Percentiles rank a stretch among this genome's conserved stretches.
These are phyloP conservation scores for Colletotrichum graminicola DNA, from an alignment of 2,329 filamentous ascomycete species.

Conservation along the genomic window DNA sequence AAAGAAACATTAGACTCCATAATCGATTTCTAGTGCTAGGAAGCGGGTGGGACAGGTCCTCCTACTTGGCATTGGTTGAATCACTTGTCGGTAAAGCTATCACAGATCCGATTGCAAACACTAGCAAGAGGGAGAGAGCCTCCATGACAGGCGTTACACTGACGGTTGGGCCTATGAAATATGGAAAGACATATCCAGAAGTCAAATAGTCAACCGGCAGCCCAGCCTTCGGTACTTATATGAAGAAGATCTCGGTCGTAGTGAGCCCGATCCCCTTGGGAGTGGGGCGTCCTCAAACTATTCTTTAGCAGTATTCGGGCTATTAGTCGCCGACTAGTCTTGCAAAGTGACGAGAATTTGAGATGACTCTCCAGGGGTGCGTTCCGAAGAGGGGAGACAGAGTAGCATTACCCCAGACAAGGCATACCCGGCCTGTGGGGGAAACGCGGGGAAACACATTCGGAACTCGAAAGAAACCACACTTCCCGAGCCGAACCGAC, in stretches of 20 bases:
- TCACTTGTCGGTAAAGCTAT: background rate
- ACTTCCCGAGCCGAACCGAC: slow-evolving; percentile 20
- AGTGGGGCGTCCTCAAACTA: too few species aligned
- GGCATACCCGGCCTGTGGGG: slow-evolving; percentile 6
- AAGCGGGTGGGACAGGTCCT: background rate
- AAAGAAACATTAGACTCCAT: background rate
- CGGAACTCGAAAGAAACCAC: background rate
- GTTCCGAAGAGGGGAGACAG: background rate
- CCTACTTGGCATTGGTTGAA: background rate
- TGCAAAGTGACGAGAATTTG: background rate
- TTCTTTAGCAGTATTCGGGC: slow-evolving; percentile 1
- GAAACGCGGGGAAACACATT: background rate
- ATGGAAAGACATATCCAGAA: background rate
- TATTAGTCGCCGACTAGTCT: background rate
- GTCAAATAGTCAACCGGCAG: background rate
- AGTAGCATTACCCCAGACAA: background rate
- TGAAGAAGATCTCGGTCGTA: background rate
- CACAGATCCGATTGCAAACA: slow-evolving; percentile 1
- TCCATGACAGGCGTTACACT: background rate
- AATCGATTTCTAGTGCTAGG: too few species aligned
- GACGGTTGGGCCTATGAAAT: background rate
- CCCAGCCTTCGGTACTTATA: background rate
- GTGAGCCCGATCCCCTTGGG: background rate
- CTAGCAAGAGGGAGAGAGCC: background rate
- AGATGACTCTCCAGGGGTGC: background rate